A percentile compares a stretch with the other conserved stretches of the same genome.
Evolutionary conservation across 345 rosid genomes (phyloP).

Genomic region (Syzygium jambos): DNA sequence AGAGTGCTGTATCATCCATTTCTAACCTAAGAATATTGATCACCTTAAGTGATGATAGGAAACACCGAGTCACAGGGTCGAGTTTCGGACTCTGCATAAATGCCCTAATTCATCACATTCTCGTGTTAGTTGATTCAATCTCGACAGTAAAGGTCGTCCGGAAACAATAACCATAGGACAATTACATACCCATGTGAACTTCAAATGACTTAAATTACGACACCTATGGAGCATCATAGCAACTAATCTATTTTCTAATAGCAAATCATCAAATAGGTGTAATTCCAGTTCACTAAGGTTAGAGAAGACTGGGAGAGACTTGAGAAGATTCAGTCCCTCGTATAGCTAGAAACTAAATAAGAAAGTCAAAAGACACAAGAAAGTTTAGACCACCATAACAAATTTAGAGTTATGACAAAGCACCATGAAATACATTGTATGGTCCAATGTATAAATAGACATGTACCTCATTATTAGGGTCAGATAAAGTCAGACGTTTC

Average conservation of each 20-base stretch:
- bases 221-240: background rate
- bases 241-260: background rate
- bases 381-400: background rate
- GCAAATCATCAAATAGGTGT: rapidly evolving
- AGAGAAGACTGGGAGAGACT: background rate
- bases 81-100: too few species aligned
- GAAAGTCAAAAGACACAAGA: background rate
- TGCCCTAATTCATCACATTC: too few species aligned
- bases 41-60: too few species aligned
- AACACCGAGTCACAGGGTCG: too few species aligned
- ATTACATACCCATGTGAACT: background rate
- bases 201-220: background rate
- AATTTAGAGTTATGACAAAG: background rate
- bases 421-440: too few species aligned
- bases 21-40: too few species aligned
- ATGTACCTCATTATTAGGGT: too few species aligned
- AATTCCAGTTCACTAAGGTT: background rate
- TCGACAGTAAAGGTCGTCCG: too few species aligned
- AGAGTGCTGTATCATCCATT: too few species aligned
- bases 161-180: background rate
- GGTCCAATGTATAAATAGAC: too few species aligned
- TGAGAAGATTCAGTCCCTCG: background rate
- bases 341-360: background rate
- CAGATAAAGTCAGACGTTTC: too few species aligned
- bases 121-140: too few species aligned